phyloP scores from a whole-genome alignment of 768 basidiomycete species.

The Amanita inopinata region DNA sequence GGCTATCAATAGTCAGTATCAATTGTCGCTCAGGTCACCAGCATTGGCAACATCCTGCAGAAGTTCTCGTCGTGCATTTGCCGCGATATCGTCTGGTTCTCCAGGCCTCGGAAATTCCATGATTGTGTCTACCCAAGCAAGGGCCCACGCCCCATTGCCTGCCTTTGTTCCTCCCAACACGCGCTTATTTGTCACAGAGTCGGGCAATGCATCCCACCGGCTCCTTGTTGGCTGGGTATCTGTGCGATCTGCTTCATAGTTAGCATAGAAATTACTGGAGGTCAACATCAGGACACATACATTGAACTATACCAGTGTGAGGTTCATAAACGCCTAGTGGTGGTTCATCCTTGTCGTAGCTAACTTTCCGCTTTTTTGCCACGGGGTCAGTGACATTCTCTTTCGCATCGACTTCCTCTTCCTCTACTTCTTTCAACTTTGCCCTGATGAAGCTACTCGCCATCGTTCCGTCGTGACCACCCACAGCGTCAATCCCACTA shows the following conservation, averaged over 20 bases:
- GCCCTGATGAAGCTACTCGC: slow-evolving; percentile 11
- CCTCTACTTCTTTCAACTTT: slow-evolving; percentile 22
- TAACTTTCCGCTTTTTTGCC: slow-evolving; percentile 22
- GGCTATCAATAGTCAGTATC: no score
- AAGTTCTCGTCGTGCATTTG: neutral
- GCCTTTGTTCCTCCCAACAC: slow-evolving; percentile 65
- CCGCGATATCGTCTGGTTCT: neutral
- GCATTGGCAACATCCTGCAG: slow-evolving; percentile 4
- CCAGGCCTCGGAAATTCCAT: slow-evolving; percentile 25
- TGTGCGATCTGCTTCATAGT: slow-evolving; percentile 43
- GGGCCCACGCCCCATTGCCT: slow-evolving; percentile 72
- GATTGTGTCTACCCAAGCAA: slow-evolving; percentile 67
- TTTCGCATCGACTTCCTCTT: slow-evolving; percentile 21
- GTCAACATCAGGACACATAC: slow-evolving; percentile 38
- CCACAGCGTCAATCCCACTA: slow-evolving; percentile 35
- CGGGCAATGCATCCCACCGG: slow-evolving; percentile 50
- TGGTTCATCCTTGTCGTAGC: slow-evolving; percentile 19
- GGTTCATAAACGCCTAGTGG: slow-evolving; percentile 76
- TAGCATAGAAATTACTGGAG: slow-evolving; percentile 3
- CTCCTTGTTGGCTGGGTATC: slow-evolving; percentile 69
- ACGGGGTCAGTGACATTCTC: slow-evolving; percentile 19
- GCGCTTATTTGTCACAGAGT: slow-evolving; percentile 28
- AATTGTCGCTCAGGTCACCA: slow-evolving; percentile 1
- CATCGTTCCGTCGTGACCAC: slow-evolving; percentile 20
- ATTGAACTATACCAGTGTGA: slow-evolving; percentile 65